phyloP scores from a whole-genome alignment of 2,329 filamentous ascomycete genomes.

The Tolypocladium pustulatum region DNA sequence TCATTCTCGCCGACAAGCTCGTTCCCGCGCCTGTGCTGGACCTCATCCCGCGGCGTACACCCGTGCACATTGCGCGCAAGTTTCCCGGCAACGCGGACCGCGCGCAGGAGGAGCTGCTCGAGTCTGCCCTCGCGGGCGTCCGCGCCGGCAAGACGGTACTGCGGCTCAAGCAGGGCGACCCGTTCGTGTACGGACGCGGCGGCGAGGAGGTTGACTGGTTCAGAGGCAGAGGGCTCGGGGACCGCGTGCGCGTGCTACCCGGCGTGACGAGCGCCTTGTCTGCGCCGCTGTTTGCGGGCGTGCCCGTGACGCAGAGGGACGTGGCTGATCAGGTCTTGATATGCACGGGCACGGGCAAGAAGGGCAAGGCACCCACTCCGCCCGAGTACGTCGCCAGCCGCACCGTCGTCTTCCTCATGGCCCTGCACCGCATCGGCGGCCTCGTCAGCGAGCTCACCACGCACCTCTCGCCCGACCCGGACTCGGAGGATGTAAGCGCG shows the following conservation, averaged over 20 bases:
- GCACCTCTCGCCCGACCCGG: constrained; percentile 18
- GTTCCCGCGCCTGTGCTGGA: constrained; percentile 78
- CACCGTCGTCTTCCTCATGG: constrained; percentile 93
- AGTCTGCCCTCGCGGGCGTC: constrained; percentile 61
- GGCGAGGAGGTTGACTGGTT: constrained; percentile 90
- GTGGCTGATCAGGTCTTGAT: constrained; percentile 88
- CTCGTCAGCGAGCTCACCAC: constrained; percentile 62
- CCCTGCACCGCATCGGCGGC: constrained; percentile 69
- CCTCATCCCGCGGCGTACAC: constrained; percentile 79
- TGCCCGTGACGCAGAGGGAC: constrained; percentile 80
- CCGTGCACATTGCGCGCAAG: constrained; percentile 87
- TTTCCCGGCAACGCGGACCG: constrained; percentile 95
- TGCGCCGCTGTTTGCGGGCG: constrained; percentile 77
- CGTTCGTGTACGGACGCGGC: constrained; percentile 90
- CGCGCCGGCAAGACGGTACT: constrained; percentile 66
- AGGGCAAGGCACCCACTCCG: constrained; percentile 72
- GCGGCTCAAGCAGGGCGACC: constrained; percentile 90
- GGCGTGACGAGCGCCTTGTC: constrained; percentile 83
- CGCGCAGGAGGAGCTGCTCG: constrained; percentile 81
- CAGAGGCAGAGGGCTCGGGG: constrained; percentile 55
- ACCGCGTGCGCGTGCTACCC: constrained; percentile 61
- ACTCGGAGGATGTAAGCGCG: constrained; percentile 2
- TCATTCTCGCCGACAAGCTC: constrained; percentile 80
- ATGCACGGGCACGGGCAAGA: constrained; percentile 93
- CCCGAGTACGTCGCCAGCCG: constrained; percentile 66